Base-by-base conservation (phyloP, 2,329 filamentous ascomycete species). In the Fonsecaea pugnacius region DNA sequence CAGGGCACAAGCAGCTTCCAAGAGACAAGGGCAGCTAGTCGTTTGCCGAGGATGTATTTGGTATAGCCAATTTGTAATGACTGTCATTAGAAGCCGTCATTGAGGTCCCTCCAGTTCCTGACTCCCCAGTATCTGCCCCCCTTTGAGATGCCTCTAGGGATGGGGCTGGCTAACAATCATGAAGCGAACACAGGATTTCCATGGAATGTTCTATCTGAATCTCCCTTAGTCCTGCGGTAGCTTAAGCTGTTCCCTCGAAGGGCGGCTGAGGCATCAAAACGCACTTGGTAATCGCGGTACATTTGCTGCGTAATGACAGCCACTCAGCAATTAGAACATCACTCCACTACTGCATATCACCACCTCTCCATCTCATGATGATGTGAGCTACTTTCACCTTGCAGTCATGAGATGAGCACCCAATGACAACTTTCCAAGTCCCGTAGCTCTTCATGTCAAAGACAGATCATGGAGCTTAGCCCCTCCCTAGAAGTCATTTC, bases 331-430 rank as follows among this genome's bases (percentile, higher is more conserved):
- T 21, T 40, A 43, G 38, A 6, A 59, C 32, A 32, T 59, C 57
- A 59, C 57, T 59, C 57, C 57, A 59, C 57, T 36, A 7, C 21
- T 51, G 43, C 30, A 59, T 38, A 27, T 8, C 32, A 4, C 57
- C 18, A 14, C 40, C 38, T 38, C 27, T 9, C 46, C 24, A 32
- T 35, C 30, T 52, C 46, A 48, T 58, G 57, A 59, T 59, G 57
- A 59, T 30, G 57, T 59, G 57, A 59, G 57, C 57, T 59, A 33
- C 50, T 40, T 50, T 59, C 57, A 32, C 57, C 43, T 59, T 52
- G 57, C 46, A 59, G 46, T 59, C 57, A 59, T 52, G 43, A 46
- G 46, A 59, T 52, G 30, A 10, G 8, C 46, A 38, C 10, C 46
- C 57, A 59, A 52, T 59, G 57, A 21, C 18, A 2, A 35, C 18